Evolutionary conservation across 306 rosid species (phyloP).

Genomic region (cucumber (Cucumis sativus)): Cucumber_9930_V3 NC_026661.2:4844001-4844500

Average conservation of each 20-base stretch:
- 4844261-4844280: slow-evolving; percentile 76
- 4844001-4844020: neutral
- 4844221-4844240: slow-evolving; percentile 39
- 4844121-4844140: too few species aligned
- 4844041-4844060: slow-evolving; percentile 27
- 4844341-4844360: too few species aligned
- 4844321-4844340: slow-evolving; percentile 54
- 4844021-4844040: slow-evolving; percentile 23
- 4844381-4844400: too few species aligned
- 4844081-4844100: neutral
- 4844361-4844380: too few species aligned
- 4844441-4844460: too few species aligned
- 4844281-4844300: slow-evolving; percentile 85
- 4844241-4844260: slow-evolving; percentile 84
- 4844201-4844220: neutral
- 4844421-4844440: too few species aligned
- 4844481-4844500: too few species aligned
- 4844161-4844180: too few species aligned
- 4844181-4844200: neutral
- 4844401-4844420: too few species aligned
- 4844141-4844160: too few species aligned
- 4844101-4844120: too few species aligned
- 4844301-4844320: slow-evolving; percentile 78
- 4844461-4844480: too few species aligned
- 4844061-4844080: slow-evolving; percentile 19